Base-by-base conservation (phyloP, 208 protist genomes). In the Wallacemonas collosoma region DNA sequence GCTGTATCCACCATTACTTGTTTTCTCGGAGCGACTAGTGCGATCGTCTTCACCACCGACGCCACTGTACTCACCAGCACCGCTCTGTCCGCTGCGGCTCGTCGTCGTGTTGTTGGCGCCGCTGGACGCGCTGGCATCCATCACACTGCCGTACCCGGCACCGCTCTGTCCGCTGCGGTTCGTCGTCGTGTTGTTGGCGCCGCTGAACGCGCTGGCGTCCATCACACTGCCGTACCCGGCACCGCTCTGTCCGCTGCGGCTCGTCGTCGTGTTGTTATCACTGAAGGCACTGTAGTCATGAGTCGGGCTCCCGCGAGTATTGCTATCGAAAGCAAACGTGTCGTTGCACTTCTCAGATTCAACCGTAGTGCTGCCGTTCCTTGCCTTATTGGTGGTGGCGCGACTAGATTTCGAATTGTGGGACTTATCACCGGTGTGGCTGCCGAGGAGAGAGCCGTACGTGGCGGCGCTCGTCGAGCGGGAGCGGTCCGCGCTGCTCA, bases 1-100 rank as follows among this genome's bases (percentile, higher is more conserved):
- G 66, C 73, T 66, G 66, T 77, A 72, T 35, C 65, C 72, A 35
- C 45, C 64, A 39, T 43, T 47, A n/a, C n/a, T n/a, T n/a, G n/a
- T n/a, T n/a, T n/a, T n/a, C n/a, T n/a, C n/a, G n/a, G n/a, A n/a
- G n/a, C n/a, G n/a, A n/a, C n/a, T n/a, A n/a, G n/a, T n/a, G n/a
- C n/a, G n/a, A n/a, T n/a, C n/a, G n/a, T n/a, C n/a, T n/a, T n/a
- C 17, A 36, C 55, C 55, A 2, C 2, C 68, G 1, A 66, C 14
- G 17, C 3, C 69, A 38, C 69, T 73, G 26, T 7, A 1, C 44
- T 57, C n/a, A 12, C 41, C 45, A 5, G 68, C 48, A 17, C 40
- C 41, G 47, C 50, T 69, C 2, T 26, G 11, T 41, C 41, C 44
- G 2, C n/a, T 35, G 36, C 26, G n/a, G 50, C 47, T 55, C 15